A percentile compares a stretch with the other conserved stretches of the same genome.
These are phyloP conservation scores for Pichia cephalocereana DNA, from an alignment of 805 yeast species.

Conservation along the genomic window DNA sequence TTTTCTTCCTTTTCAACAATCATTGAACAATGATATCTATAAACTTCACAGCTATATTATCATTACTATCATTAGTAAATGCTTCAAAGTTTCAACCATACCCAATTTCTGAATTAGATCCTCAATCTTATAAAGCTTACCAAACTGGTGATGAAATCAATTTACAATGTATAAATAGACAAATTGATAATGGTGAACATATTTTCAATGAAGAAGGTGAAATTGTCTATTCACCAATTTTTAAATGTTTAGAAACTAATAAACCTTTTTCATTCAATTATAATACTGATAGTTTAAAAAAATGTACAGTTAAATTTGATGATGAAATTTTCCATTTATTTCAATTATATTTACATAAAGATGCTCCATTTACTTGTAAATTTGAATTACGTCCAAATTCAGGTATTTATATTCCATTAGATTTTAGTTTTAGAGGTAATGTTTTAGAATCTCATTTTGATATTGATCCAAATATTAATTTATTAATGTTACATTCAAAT, in stretches of 20 bases:
- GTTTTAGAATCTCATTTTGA: slow-evolving; percentile 62
- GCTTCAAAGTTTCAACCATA: slow-evolving; percentile 17
- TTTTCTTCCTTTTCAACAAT: too few relatives aligned
- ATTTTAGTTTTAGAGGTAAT: slow-evolving; percentile 57
- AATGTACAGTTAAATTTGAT: slow-evolving; percentile 52
- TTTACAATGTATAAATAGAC: slow-evolving; percentile 54
- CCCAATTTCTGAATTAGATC: slow-evolving; percentile 18
- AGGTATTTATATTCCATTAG: slow-evolving; percentile 46
- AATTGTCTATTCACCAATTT: slow-evolving; percentile 50
- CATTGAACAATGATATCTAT: not conserved
- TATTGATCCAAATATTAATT: slow-evolving; percentile 48
- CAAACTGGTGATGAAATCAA: slow-evolving; percentile 33
- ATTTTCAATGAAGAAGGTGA: slow-evolving; percentile 52
- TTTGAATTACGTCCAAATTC: slow-evolving; percentile 40
- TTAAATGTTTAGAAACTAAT: slow-evolving; percentile 57
- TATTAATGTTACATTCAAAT: slow-evolving; percentile 31
- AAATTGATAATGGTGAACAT: slow-evolving; percentile 72
- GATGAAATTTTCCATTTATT: slow-evolving; percentile 65
- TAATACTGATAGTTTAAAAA: slow-evolving; percentile 40
- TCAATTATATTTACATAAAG: slow-evolving; percentile 70
- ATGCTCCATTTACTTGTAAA: slow-evolving; percentile 65
- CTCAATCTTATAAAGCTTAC: slow-evolving; percentile 13
- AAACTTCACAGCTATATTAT: not conserved
- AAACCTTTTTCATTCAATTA: slow-evolving; percentile 48
- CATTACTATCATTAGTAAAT: not conserved